Evolutionary conservation across 2,329 filamentous ascomycete genomes (phyloP).

Genomic region (Pseudocercospora cruenta): DNA sequence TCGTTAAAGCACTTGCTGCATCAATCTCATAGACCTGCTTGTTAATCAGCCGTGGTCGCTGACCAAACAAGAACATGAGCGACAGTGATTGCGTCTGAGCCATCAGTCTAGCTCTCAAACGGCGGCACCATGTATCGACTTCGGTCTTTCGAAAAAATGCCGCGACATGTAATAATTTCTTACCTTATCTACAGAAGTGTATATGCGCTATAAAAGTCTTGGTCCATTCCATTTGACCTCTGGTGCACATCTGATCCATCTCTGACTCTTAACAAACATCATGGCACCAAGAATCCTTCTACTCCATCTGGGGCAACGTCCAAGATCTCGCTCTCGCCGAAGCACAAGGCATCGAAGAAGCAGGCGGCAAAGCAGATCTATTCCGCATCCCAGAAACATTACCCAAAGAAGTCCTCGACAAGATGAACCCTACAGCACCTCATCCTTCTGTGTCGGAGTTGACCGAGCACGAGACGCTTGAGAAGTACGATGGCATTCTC

Average conservation of each 20-base stretch:
- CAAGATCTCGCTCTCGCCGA: constrained; percentile 79
- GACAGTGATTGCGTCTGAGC: too few relatives aligned
- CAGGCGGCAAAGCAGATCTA: constrained; percentile 76
- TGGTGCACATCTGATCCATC: too few relatives aligned
- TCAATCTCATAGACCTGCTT: too few relatives aligned
- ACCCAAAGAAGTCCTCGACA: constrained; percentile 50
- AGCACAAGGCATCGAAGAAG: constrained; percentile 82
- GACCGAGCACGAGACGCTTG: not conserved
- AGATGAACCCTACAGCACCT: not conserved
- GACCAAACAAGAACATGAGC: too few relatives aligned
- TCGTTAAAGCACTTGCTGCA: too few relatives aligned
- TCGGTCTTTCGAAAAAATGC: not conserved
- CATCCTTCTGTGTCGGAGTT: not conserved
- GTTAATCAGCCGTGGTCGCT: too few relatives aligned
- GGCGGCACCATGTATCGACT: not conserved
- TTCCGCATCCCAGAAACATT: constrained; percentile 81
- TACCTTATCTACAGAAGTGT: not conserved
- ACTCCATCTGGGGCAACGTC: constrained; percentile 92
- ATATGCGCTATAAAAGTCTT: not conserved
- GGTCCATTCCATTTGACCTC: too few relatives aligned
- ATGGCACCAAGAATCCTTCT: constrained; percentile 69
- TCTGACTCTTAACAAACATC: not conserved
- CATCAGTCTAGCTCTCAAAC: too few relatives aligned
- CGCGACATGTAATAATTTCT: not conserved
- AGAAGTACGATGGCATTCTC: constrained; percentile 77